Conservation (phyloP, 1,284 basidiomycete genomes). For the Lentinula novae-zelandiae region DNA sequence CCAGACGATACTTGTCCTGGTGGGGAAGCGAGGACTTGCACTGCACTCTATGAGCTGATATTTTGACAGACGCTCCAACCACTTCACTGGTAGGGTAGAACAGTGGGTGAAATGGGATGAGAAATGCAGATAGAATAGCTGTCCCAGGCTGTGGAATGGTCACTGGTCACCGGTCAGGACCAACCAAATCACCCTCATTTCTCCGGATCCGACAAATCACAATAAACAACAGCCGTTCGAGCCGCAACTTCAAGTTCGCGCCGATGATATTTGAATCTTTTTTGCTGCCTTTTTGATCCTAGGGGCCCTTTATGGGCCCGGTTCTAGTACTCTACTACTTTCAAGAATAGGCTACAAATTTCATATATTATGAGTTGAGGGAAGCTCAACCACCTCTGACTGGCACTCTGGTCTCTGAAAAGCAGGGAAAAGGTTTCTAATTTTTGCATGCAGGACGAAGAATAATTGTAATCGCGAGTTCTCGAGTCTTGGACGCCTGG, state of each 20-base stretch:
- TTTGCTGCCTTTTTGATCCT: background rate
- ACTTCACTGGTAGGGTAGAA: background rate
- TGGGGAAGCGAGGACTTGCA: background rate
- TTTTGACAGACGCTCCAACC: background rate
- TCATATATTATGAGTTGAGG: too few species aligned
- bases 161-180: background rate
- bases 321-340: too few species aligned
- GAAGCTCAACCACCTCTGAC: too few species aligned
- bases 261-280: background rate
- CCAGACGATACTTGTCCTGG: background rate
- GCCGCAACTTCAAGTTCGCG: background rate
- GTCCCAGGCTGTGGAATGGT: background rate
- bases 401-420: too few species aligned
- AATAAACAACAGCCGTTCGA: background rate
- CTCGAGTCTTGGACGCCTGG: too few species aligned
- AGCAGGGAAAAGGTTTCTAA: too few species aligned
- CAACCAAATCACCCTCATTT: background rate
- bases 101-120: background rate
- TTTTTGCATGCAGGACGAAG: too few species aligned
- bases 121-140: background rate
- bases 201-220: background rate
- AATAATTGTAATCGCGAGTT: too few species aligned
- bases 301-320: too few species aligned
- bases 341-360: too few species aligned
- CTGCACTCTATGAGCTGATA: background rate